phyloP scores from a whole-genome alignment of 1,284 basidiomycete species.

The Fistulinella staudtii region DNA sequence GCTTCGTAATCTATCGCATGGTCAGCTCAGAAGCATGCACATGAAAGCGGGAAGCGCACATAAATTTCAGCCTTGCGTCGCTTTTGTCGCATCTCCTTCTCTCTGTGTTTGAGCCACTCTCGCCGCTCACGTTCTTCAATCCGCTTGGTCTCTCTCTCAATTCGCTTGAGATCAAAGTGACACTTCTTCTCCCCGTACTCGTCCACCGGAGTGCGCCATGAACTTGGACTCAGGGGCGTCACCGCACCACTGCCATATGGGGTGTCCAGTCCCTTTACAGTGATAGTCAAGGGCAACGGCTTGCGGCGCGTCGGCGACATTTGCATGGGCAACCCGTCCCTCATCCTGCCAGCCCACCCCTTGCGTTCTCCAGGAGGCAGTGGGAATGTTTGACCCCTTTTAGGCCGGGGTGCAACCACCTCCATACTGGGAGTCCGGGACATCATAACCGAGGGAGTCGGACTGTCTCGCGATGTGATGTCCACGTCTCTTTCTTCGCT shows the following conservation, averaged over 20 bases:
- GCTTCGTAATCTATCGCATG: slow-evolving; percentile 71
- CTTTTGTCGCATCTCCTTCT: slow-evolving; percentile 55
- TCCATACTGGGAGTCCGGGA: slow-evolving; percentile 18
- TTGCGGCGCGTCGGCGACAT: slow-evolving; percentile 14
- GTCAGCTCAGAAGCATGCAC: not conserved
- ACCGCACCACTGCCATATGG: slow-evolving; percentile 15
- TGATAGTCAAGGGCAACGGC: slow-evolving; percentile 17
- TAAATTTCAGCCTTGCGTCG: slow-evolving; percentile 76
- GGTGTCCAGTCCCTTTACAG: slow-evolving; percentile 5
- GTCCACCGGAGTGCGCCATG: slow-evolving; percentile 17
- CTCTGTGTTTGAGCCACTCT: slow-evolving; percentile 31
- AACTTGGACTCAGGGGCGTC: slow-evolving; percentile 20
- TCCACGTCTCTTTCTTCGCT: slow-evolving; percentile 2
- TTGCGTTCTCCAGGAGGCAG: slow-evolving; percentile 13
- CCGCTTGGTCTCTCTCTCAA: slow-evolving; percentile 16
- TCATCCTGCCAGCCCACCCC: slow-evolving; percentile 25
- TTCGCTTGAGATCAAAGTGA: slow-evolving; percentile 25
- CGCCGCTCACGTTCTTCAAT: slow-evolving; percentile 22
- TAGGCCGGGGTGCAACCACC: not conserved
- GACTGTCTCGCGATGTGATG: slow-evolving; percentile 15
- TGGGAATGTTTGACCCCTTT: not conserved
- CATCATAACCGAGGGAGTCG: slow-evolving; percentile 10
- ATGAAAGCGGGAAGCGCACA: slow-evolving; percentile 40
- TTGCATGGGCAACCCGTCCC: slow-evolving; percentile 16
- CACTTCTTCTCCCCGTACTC: slow-evolving; percentile 22